Conservation (phyloP, 177 flowering plant genomes). For the Telopea speciosissima region DNA sequence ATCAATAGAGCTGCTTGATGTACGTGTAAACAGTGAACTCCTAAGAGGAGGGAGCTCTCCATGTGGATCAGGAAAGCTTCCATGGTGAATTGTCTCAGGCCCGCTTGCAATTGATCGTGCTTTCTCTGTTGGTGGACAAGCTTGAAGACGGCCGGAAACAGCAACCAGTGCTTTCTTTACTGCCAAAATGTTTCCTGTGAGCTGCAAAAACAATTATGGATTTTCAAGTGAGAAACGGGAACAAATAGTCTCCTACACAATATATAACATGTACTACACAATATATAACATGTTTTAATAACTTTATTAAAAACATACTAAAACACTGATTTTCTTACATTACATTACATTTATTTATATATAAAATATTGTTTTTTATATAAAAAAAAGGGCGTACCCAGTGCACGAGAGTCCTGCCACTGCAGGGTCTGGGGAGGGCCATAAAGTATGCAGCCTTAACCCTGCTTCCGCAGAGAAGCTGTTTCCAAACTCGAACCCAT, state of each 20-base stretch:
- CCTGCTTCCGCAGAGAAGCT: too few species aligned
- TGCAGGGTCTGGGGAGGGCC: too few species aligned
- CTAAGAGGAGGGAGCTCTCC: conserved; percentile 28
- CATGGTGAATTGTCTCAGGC: conserved; percentile 28
- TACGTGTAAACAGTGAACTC: conserved; percentile 22
- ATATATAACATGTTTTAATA: too few species aligned
- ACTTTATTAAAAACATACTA: too few species aligned
- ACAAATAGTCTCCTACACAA: background rate
- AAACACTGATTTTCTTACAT: too few species aligned
- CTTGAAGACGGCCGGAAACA: conserved; percentile 57
- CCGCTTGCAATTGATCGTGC: conserved; percentile 25
- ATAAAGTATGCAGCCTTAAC: too few species aligned
- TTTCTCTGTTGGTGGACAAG: conserved; percentile 31
- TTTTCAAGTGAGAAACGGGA: background rate
- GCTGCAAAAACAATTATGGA: conserved; percentile 38
- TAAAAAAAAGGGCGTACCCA: too few species aligned
- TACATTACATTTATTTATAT: too few species aligned
- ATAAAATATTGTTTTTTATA: too few species aligned
- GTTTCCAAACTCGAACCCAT: too few species aligned
- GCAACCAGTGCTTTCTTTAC: conserved; percentile 63
- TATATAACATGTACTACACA: too few species aligned
- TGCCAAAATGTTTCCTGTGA: conserved; percentile 55
- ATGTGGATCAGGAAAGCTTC: conserved; percentile 25
- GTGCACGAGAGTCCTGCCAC: too few species aligned
- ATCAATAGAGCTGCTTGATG: conserved; percentile 24